Base-by-base conservation (phyloP, 768 basidiomycete species). In the Dentipellis sp. region DNA sequence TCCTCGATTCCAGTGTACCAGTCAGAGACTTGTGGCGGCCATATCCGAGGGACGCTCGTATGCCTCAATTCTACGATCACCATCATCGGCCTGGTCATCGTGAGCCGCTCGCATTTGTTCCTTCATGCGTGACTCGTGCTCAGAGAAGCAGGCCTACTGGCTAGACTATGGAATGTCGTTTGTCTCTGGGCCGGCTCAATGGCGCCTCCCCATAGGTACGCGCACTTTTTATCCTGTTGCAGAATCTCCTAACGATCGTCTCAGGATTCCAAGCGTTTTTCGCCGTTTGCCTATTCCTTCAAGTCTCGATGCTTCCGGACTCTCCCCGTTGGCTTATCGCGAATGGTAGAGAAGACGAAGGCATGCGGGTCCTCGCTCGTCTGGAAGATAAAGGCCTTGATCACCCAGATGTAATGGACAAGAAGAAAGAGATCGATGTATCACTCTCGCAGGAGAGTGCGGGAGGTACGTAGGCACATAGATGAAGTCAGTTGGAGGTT, bases 281-380 rank as follows among this genome's bases (percentile, higher is more conserved):
- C 55, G 72, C 73, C 1, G 51, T 75, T 1, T 68, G 63, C 40
- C 64, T 74, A 10, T 59, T 75, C n/a, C 36, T 74, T 9, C 71
- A 73, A 53, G 67, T 62, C 11, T 23, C 63, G 48, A 66, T 71
- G 19, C 67, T 74, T 35, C 73, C 73, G 0, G 73, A 74, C 57
- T 71, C 69, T 16, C 73, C 73, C 2, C 63, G 73, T 2, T 74
- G 73, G 73, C 66, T 72, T n/a, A 66, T 74, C 40, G 71, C 72
- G 3, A 71, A 74, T 52, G 73, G 68, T 2, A 63, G 66, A 35
- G 59, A 54, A 16, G 68, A 72, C 14, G 71, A 74, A 58, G 73
- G 69, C 7, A 63, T 64, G 14, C 65, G 62, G 36, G 68, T 73
- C 46, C 67, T 74, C 11, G 68, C 72, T 4, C 65, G 66, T 62